Base-by-base conservation (phyloP, 352 stramenopile species). In the Pythium phragmitis region DNA sequence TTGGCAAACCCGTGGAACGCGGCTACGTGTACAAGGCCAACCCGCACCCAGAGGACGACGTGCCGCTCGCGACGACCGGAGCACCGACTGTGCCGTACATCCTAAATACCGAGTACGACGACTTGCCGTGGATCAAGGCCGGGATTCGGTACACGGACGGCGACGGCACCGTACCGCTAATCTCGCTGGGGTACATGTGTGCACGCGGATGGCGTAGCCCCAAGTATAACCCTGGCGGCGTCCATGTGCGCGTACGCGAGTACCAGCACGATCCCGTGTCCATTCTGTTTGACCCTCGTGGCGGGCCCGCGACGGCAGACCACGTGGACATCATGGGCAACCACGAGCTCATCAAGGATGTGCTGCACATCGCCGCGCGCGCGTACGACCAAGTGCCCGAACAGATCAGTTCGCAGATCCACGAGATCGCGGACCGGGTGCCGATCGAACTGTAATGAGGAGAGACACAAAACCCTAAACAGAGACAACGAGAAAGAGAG, bases 301-400 rank as follows among this genome's bases (percentile, higher is more conserved):
- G 85, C 12, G 85, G 85, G 2, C 85, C 85, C 1, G 77, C 78
- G 58, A 93, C 85, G 6, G 85, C 87, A 19, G 94, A 98, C 58
- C 96, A 99, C 79, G 91, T 98, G 4, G 94, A 98, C 61, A 98
- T 99, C 68, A 89, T 99, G 76, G 94, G 94, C 39, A 98, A 98
- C 76, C 75, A 96, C 57, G 87, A 86, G 34, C 77, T 97, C 16
- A 96, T 97, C 60, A 84, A 76, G 43, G 82, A 93, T 64, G 57
- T 93, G 19, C 60, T 93, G 46, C 75, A 78, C 8, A 75, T 93
- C 26, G 75, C 75, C 2, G 77, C 75, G 48, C 63, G 80, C n/a
- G 74, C 59, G 12, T 93, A 93, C 68, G 80, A 93, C 61, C 69
- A 69, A n/a, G 80, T 93, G 52, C 82, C 77, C 13, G 77, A 90